Conservation (phyloP, 2,329 filamentous ascomycete species). For the Calonectria hongkongensis region DNA sequence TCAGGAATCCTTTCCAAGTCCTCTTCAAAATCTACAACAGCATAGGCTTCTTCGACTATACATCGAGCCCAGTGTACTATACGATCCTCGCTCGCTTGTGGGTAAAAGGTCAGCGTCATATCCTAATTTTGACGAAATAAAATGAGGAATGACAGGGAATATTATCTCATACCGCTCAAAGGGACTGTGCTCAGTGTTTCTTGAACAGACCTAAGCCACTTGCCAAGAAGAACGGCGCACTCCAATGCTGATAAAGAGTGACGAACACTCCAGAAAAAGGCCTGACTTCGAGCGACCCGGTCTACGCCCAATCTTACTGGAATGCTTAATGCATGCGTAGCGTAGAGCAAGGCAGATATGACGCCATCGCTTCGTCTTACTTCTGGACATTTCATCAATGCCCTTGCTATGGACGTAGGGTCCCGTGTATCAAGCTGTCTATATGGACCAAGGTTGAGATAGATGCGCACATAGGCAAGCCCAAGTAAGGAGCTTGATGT, state of each 20-base stretch:
- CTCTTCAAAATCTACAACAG: slow-evolving; percentile 62
- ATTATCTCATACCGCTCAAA: slow-evolving; percentile 53
- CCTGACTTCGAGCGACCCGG: slow-evolving; percentile 72
- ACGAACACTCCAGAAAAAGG: slow-evolving; percentile 75
- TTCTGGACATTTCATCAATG: slow-evolving; percentile 60
- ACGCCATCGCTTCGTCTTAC: slow-evolving; percentile 69
- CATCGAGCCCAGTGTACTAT: slow-evolving; percentile 68
- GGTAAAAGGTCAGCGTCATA: slow-evolving; percentile 6
- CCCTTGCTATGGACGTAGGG: slow-evolving; percentile 61
- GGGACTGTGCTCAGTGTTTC: slow-evolving; percentile 45
- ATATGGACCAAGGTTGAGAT: slow-evolving; percentile 66
- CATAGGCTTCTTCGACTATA: slow-evolving; percentile 66
- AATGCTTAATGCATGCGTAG: slow-evolving; percentile 73
- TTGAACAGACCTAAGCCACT: slow-evolving; percentile 64
- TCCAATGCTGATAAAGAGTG: slow-evolving; percentile 73
- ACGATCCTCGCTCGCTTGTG: slow-evolving; percentile 64
- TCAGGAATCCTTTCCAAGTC: slow-evolving; percentile 53
- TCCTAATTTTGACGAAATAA: not conserved
- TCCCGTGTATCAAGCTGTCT: slow-evolving; percentile 66
- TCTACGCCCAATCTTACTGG: slow-evolving; percentile 73
- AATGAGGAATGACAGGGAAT: no score
- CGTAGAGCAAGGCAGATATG: slow-evolving; percentile 70
- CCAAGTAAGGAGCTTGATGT: slow-evolving; percentile 68
- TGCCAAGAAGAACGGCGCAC: slow-evolving; percentile 72
- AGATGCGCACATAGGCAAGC: slow-evolving; percentile 67